Conservation (phyloP, 164 flowering plant species). For the Sextonia rubra region DNA sequence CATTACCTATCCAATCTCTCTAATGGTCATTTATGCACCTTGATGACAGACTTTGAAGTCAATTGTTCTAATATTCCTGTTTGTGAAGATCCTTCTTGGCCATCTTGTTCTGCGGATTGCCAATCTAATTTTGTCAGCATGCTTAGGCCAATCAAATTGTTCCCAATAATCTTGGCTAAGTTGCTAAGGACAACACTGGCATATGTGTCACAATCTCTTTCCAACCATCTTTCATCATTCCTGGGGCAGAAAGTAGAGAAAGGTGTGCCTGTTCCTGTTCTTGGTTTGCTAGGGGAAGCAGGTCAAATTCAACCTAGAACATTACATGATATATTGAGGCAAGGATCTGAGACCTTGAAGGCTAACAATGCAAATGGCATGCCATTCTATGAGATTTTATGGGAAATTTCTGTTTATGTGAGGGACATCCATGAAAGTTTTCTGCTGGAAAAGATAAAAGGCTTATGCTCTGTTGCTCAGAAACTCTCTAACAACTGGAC, state of each 20-base stretch:
- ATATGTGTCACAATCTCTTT: slow-evolving; percentile 44
- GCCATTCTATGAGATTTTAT: slow-evolving; percentile 34
- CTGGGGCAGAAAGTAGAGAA: slow-evolving; percentile 43
- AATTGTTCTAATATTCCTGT: slow-evolving; percentile 10
- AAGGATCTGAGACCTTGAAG: slow-evolving; percentile 17
- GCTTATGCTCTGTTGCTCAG: slow-evolving; percentile 25
- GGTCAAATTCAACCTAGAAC: slow-evolving; percentile 21
- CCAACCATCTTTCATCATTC: slow-evolving; percentile 44
- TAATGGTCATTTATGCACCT: slow-evolving; percentile 29
- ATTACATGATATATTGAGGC: slow-evolving; percentile 12
- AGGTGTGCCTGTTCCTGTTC: slow-evolving; percentile 26
- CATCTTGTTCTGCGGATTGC: slow-evolving; percentile 17
- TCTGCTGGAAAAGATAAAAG: slow-evolving; percentile 31
- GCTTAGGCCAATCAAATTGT: slow-evolving; percentile 17
- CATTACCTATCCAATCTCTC: slow-evolving; percentile 42
- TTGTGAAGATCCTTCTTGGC: slow-evolving; percentile 18
- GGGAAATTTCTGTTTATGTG: slow-evolving; percentile 50
- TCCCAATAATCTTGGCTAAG: slow-evolving; percentile 29
- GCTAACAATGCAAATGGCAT: slow-evolving; percentile 22
- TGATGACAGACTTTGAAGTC: slow-evolving; percentile 24
- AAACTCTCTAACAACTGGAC: slow-evolving; percentile 53
- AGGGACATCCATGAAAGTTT: slow-evolving; percentile 39
- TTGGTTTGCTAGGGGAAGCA: slow-evolving; percentile 44
- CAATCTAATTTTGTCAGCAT: slow-evolving; percentile 23
- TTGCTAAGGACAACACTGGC: slow-evolving; percentile 33